Base-by-base conservation (phyloP, 2,329 filamentous ascomycete species). In the Pseudogymnoascus sp. region DNA sequence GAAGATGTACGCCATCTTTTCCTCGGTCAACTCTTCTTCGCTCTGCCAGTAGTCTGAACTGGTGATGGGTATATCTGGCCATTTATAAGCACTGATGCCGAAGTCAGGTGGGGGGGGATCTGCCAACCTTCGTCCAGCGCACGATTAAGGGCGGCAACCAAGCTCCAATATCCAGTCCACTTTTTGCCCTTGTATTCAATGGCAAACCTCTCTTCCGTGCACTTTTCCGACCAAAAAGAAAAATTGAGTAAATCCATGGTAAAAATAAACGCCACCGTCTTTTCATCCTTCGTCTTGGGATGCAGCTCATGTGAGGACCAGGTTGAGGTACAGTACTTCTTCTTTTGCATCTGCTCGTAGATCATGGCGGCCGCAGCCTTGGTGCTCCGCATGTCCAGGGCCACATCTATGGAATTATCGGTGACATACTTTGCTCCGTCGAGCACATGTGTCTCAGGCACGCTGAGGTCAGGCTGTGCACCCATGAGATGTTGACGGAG, bases 161-260 rank as follows among this genome's bases (percentile, higher is more conserved):
- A 76, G 72, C 92, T 96, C 87, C 90, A 96, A 74, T 99, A 99
- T 3, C 94, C 94, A 0, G 92, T 97, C 91, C 92, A 97, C 62
- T 76, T 84, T 73, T 84, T 87, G 29, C 85, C 92, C 50, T 82
- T 83, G 74, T 97, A 97, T 62, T 90, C 86, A 41, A 99, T 82
- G 8, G 88, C 83, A 73, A 93, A 99, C 9, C 91, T 81, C 68
- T 93, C 85, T 9, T 89, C 86, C 2, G 74, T 70, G 63, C 80
- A 75, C 15, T 65, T 68, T 60, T 90, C 87, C 11, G 90, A 95
- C 94, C 94, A 99, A 74, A 99, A 99, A 21, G 88, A 95, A 72
- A 97, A 99, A 72, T 99, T 99, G 59, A 99, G 78, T 29, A 99
- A 74, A 72, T 99, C 94, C 91, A 99, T 96, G 17, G 90, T 91